phyloP scores from a whole-genome alignment of 2,329 filamentous ascomycete genomes.

The Huntiella bhutanensis region DNA sequence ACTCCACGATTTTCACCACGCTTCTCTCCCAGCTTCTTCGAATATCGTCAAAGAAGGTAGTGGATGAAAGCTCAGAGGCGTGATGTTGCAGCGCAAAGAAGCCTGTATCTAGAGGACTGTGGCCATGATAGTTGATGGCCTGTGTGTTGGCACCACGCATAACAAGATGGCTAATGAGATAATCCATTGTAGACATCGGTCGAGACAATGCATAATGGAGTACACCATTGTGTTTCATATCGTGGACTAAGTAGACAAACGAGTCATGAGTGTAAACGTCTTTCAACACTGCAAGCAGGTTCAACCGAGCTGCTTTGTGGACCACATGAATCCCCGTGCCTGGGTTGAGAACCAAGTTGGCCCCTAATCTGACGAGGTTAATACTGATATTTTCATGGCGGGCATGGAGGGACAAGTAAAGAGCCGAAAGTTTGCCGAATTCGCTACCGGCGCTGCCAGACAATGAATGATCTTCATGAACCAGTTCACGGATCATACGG shows the following conservation, averaged over 20 bases:
- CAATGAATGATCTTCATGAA: constrained; percentile 5
- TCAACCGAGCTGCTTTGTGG: constrained; percentile 6
- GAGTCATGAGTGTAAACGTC: not conserved
- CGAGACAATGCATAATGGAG: constrained; percentile 1
- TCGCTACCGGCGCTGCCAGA: not conserved
- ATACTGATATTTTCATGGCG: constrained; percentile 1
- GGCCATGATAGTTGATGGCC: constrained; percentile 1
- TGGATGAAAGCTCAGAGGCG: too few relatives aligned
- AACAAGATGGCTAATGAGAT: constrained; percentile 2
- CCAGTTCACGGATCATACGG: not conserved
- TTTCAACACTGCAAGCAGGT: not conserved
- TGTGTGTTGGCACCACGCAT: not conserved
- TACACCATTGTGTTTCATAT: not conserved
- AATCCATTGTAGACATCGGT: not conserved
- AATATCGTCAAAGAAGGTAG: not conserved
- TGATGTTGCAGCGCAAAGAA: not conserved
- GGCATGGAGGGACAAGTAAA: constrained; percentile 8
- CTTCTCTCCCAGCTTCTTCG: not conserved
- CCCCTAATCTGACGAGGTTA: not conserved
- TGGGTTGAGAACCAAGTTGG: constrained; percentile 3
- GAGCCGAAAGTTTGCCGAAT: not conserved
- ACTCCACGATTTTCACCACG: not conserved
- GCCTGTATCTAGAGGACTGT: constrained; percentile 7
- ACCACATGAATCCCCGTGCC: constrained; percentile 1
- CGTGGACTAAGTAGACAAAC: not conserved